Evolutionary conservation across 2,329 filamentous ascomycete genomes (phyloP), one percentile per base, ranked within the genome.

Genomic region (Neonectria sp.): DNA sequence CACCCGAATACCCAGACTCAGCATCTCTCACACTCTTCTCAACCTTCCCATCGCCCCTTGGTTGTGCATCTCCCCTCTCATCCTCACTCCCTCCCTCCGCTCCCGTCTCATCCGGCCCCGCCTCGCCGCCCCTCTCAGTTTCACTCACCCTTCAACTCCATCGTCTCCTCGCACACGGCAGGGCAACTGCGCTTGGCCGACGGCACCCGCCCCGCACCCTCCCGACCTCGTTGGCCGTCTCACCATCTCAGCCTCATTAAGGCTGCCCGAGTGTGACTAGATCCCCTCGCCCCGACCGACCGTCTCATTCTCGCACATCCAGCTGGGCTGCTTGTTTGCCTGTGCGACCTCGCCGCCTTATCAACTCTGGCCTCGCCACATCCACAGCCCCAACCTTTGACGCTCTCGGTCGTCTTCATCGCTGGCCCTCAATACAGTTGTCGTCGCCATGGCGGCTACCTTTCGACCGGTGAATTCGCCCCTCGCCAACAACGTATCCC

Each of bases 391-490:
- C 12, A 29, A n/a, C 13, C 33, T 59, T 46, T 63, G 49, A 64
- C 46, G 53, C 29, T 46, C 59, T 48, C 55, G 55, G 48, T 67
- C 65, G 63, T 52, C 31, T 37, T 21, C 46, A 67, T 62, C 53
- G 58, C 58, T 56, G 35, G 29, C 55, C 55, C 58, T 49, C 64
- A 65, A 72, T 60, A 60, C 25, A 55, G 17, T 48, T 45, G 43
- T 60, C 57, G 75, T 76, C 70, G 74, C 65, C 65, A 86, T 86
- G 85, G 85, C 85, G 72, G 82, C 84, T 65, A 77, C 84, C 43
- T 86, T 87, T 63, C 81, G 83, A 69, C 81, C 85, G 33, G 85
- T 86, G 68, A 87, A 86, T 73, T 82, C 82, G 63, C 78, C 80
- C 59, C 77, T 81, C 63, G 68, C 77, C 59, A 73, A 75, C 60